phyloP scores from a whole-genome alignment of 441 rosid genomes.

The Eutrema salsugineum region DNA sequence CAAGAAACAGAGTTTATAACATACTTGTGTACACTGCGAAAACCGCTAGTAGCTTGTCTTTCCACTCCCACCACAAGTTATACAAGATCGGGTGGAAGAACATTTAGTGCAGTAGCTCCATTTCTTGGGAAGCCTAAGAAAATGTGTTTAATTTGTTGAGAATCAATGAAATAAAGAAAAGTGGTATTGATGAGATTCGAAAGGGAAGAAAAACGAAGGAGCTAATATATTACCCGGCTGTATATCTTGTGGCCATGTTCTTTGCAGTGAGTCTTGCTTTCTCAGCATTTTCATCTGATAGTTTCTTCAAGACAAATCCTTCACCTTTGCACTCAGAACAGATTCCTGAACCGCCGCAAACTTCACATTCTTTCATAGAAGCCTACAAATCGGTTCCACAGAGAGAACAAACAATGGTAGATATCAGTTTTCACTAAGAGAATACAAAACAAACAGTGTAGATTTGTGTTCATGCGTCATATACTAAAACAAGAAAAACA shows the following conservation, averaged over 20 bases:
- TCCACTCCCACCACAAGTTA: constrained; percentile 76
- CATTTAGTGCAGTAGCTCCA: constrained; percentile 97
- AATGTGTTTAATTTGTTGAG: neutral
- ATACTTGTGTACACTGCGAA: neutral
- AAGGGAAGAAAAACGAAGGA: neutral
- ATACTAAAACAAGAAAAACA: neutral
- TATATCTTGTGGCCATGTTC: constrained; percentile 89
- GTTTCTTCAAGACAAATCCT: constrained; percentile 79
- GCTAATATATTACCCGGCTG: constrained; percentile 63
- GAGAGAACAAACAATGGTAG: neutral
- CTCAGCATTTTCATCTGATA: constrained; percentile 69
- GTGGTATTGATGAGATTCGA: neutral
- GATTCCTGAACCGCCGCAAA: constrained; percentile 78
- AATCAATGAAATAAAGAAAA: neutral
- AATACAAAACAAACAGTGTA: neutral
- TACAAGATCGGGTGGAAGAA: constrained; percentile 74
- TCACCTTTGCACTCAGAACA: constrained; percentile 91
- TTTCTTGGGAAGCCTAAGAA: constrained; percentile 91
- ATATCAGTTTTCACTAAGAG: neutral
- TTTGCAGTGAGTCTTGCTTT: constrained; percentile 68
- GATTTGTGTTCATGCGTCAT: neutral
- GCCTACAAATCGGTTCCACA: constrained; percentile 35
- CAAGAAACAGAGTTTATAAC: neutral
- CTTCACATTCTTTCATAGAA: constrained; percentile 61
- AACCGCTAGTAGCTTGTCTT: constrained; percentile 45